Conservation (phyloP, 1,284 basidiomycete species). For the Coriolopsis trogii region DNA sequence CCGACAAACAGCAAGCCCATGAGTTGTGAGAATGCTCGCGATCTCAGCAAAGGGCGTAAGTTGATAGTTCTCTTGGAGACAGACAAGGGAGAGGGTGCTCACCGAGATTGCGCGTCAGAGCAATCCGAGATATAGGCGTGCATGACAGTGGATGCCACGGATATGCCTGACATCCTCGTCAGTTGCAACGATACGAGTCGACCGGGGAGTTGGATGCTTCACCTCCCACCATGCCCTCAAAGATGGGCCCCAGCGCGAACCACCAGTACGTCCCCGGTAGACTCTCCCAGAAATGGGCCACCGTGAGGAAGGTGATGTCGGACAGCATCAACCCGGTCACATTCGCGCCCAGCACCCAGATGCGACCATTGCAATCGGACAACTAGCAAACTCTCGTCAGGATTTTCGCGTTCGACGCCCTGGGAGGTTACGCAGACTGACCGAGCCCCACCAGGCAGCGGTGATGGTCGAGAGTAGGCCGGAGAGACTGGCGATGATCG, state of each 20-base stretch:
- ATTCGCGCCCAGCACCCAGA: conserved; percentile 61
- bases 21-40: conserved; percentile 60
- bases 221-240: conserved; percentile 82
- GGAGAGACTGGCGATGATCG: conserved; percentile 62
- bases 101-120: conserved; percentile 51
- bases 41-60: conserved; percentile 35
- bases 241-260: conserved; percentile 64
- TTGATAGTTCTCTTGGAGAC: not conserved
- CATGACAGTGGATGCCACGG: conserved; percentile 48
- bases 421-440: conserved; percentile 39
- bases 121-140: conserved; percentile 66
- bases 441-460: conserved; percentile 82
- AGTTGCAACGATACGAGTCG: not conserved
- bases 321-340: conserved; percentile 63
- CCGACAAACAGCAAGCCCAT: conserved; percentile 64
- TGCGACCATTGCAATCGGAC: conserved; percentile 79
- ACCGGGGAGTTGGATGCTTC: conserved; percentile 24
- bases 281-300: conserved; percentile 55
- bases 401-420: not conserved
- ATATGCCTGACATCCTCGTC: conserved; percentile 41
- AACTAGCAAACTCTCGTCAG: conserved; percentile 44
- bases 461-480: conserved; percentile 75
- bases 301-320: conserved; percentile 68
- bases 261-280: conserved; percentile 83
- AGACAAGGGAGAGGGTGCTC: not conserved